Conservation (phyloP, 768 basidiomycete genomes). For the Candolleomyces efflorescens region DNA sequence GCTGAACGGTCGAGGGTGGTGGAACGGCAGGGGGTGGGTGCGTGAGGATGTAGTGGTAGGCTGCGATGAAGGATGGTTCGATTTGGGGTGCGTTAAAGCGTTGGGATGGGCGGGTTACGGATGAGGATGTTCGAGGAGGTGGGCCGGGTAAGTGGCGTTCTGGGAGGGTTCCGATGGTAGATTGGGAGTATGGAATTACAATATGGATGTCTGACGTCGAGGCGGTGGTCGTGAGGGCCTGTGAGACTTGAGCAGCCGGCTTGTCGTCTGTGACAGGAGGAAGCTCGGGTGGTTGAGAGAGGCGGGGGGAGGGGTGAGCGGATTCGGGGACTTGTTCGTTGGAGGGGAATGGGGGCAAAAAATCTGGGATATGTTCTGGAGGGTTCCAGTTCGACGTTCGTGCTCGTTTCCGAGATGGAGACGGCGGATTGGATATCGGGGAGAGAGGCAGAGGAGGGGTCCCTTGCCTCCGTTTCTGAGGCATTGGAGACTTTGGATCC, state of each 20-base stretch:
- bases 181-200: slow-evolving; percentile 71
- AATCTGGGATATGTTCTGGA: slow-evolving; percentile 60
- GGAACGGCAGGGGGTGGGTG: slow-evolving; percentile 53
- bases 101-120: slow-evolving; percentile 13
- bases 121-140: slow-evolving; percentile 19
- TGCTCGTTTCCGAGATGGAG: slow-evolving; percentile 54
- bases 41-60: slow-evolving; percentile 75
- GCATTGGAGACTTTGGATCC: slow-evolving; percentile 14
- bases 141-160: slow-evolving; percentile 66
- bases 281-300: slow-evolving; percentile 32
- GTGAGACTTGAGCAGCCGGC: slow-evolving; percentile 35
- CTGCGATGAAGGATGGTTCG: slow-evolving; percentile 60
- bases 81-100: slow-evolving; percentile 49
- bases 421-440: slow-evolving; percentile 52
- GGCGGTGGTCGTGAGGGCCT: slow-evolving; percentile 39
- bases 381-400: slow-evolving; percentile 56
- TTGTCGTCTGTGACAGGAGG: slow-evolving; percentile 26
- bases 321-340: slow-evolving; percentile 20
- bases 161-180: slow-evolving; percentile 58
- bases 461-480: slow-evolving; percentile 21
- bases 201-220: slow-evolving; percentile 66
- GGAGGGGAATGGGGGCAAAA: slow-evolving; percentile 74
- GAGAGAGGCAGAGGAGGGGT: slow-evolving; percentile 48
- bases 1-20: slow-evolving; percentile 50
- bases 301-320: slow-evolving; percentile 21